Conservation (phyloP, 2,329 filamentous ascomycete genomes). For the Bimuria novae-zelandiae region DNA sequence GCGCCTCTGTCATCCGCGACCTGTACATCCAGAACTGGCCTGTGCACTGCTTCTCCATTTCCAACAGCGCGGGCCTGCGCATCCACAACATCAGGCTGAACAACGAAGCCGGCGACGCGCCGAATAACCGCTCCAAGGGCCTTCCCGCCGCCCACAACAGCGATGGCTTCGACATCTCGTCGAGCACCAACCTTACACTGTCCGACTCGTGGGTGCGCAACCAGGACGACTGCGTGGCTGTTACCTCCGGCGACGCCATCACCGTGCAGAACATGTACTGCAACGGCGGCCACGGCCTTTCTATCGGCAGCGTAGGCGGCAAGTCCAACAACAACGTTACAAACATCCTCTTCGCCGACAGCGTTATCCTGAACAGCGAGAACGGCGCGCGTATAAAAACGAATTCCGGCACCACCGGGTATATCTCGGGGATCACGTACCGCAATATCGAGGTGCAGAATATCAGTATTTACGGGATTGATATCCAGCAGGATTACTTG, state of each 20-base stretch:
- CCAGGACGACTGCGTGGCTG: slow-evolving; percentile 62
- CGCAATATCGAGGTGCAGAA: slow-evolving; percentile 38
- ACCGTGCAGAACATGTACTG: slow-evolving; percentile 47
- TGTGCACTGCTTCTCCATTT: slow-evolving; percentile 56
- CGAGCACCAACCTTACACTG: slow-evolving; percentile 46
- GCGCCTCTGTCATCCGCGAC: slow-evolving; percentile 44
- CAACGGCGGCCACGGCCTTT: slow-evolving; percentile 59
- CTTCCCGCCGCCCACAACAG: slow-evolving; percentile 51
- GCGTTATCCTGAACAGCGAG: slow-evolving; percentile 53
- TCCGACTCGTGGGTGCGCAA: slow-evolving; percentile 55
- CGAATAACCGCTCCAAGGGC: slow-evolving; percentile 31
- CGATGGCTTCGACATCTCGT: slow-evolving; percentile 60
- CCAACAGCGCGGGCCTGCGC: slow-evolving; percentile 47
- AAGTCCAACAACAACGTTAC: slow-evolving; percentile 46
- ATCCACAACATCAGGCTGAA: slow-evolving; percentile 59
- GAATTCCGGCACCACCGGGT: slow-evolving; percentile 54
- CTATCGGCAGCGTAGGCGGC: slow-evolving; percentile 61
- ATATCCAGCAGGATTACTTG: slow-evolving; percentile 56
- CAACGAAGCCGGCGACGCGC: slow-evolving; percentile 58
- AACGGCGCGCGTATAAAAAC: slow-evolving; percentile 64
- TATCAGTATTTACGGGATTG: slow-evolving; percentile 54
- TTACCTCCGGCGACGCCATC: slow-evolving; percentile 57
- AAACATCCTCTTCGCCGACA: slow-evolving; percentile 52
- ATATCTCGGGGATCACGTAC: slow-evolving; percentile 20
- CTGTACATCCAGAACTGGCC: slow-evolving; percentile 59